Percentiles rank a stretch among this genome's conserved stretches.
Conservation (phyloP, 495 filamentous ascomycete genomes). For the Thermochaetoides thermophila region DNA sequence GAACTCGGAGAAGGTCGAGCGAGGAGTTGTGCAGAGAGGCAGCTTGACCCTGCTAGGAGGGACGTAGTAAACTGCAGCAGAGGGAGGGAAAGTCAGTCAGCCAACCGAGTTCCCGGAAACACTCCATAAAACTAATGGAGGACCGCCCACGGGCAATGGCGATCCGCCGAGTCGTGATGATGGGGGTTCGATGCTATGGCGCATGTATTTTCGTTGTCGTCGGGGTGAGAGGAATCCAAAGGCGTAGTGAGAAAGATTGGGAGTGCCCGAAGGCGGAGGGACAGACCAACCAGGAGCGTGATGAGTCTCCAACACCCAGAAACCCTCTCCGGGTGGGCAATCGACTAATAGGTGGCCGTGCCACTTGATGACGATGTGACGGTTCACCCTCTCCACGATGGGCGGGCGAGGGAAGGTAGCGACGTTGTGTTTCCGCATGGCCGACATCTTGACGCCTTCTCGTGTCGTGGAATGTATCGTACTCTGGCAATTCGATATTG, state of each 20-base stretch:
- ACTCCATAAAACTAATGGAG: too few relatives aligned
- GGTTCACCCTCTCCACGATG: conserved; percentile 31
- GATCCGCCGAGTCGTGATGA: too few relatives aligned
- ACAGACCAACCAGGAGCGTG: conserved; percentile 35
- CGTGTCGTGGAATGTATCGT: too few relatives aligned
- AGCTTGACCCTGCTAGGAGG: conserved; percentile 28
- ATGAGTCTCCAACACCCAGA: conserved; percentile 45
- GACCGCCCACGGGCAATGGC: too few relatives aligned
- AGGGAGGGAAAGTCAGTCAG: too few relatives aligned
- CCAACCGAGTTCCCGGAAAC: too few relatives aligned
- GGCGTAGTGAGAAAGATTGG: neutral
- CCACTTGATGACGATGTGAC: conserved; percentile 40
- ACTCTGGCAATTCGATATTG: too few relatives aligned
- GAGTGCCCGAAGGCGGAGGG: neutral
- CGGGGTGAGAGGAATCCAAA: neutral
- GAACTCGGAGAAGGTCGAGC: conserved; percentile 40
- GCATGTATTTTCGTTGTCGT: too few relatives aligned
- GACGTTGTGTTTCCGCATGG: conserved; percentile 37
- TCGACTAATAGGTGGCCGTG: conserved; percentile 37
- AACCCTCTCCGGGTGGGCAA: conserved; percentile 33
- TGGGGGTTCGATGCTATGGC: too few relatives aligned
- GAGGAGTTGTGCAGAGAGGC: conserved; percentile 27
- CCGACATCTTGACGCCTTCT: conserved; percentile 26
- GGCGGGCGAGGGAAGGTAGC: conserved; percentile 45
- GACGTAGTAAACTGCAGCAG: conserved; percentile 38